Conservation (phyloP, 163 green algal species). For the Chlamydomonas reinhardtii region DNA sequence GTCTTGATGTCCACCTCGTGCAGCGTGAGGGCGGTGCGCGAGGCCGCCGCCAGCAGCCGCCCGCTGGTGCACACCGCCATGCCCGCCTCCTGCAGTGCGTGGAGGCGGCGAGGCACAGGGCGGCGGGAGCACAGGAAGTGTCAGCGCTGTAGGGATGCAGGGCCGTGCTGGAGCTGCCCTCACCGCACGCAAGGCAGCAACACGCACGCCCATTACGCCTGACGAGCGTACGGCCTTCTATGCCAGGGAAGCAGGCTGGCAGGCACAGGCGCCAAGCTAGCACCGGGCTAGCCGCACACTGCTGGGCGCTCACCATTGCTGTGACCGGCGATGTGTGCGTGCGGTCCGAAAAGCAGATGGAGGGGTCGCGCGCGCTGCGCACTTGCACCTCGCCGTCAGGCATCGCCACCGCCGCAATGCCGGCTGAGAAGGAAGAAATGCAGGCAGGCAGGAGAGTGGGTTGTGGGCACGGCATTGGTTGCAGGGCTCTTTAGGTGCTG, state of each 20-base stretch:
- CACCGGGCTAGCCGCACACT: too few relatives aligned
- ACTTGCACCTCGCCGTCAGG: conserved; percentile 39
- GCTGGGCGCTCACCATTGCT: conserved; percentile 37
- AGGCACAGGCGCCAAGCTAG: too few relatives aligned
- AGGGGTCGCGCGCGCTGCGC: conserved; percentile 49
- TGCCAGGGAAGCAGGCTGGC: too few relatives aligned
- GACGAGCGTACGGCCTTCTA: too few relatives aligned
- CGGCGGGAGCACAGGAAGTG: background rate
- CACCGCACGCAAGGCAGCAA: too few relatives aligned
- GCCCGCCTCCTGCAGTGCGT: conserved; percentile 5
- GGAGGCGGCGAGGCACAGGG: background rate
- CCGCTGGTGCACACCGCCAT: conserved; percentile 29
- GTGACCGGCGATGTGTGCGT: conserved; percentile 51
- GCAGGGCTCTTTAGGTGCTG: too few relatives aligned
- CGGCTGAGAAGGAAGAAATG: conserved; percentile 12
- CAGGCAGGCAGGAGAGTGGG: background rate
- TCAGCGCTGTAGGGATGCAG: too few relatives aligned
- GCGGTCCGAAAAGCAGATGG: conserved; percentile 17
- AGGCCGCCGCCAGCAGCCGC: conserved; percentile 29
- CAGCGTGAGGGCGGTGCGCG: conserved; percentile 27
- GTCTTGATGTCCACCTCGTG: conserved; percentile 60
- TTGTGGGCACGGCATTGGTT: background rate
- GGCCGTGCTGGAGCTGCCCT: too few relatives aligned
- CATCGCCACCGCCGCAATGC: conserved; percentile 47
- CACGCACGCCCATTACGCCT: too few relatives aligned